Percentiles rank a stretch among this genome's conserved stretches.
Evolutionary conservation across 345 rosid genomes (phyloP).

Genomic region (Euphorbia lathyris): DNA sequence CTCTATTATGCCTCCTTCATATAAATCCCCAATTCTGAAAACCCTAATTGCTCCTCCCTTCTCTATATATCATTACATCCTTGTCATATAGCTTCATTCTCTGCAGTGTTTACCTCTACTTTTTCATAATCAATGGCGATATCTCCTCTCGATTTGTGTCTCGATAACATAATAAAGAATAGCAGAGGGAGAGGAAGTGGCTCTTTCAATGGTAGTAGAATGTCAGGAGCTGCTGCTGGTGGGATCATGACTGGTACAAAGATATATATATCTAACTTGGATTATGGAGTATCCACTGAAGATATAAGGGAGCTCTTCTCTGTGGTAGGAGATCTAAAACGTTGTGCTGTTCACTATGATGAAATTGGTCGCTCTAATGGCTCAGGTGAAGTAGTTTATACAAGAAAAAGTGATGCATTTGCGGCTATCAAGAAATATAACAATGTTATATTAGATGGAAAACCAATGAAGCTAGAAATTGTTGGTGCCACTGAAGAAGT

Average conservation of each 20-base stretch:
- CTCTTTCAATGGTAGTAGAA: too few species aligned
- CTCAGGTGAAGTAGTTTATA: constrained; percentile 85
- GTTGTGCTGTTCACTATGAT: constrained; percentile 83
- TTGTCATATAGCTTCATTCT: too few species aligned
- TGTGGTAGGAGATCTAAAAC: constrained; percentile 83
- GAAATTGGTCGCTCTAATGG: constrained; percentile 71
- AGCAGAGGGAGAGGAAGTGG: too few species aligned
- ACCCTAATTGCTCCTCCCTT: too few species aligned
- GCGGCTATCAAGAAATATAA: constrained; percentile 81
- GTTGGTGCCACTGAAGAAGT: constrained; percentile 46
- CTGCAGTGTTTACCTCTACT: too few species aligned
- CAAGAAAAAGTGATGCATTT: constrained; percentile 85
- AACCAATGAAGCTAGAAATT: constrained; percentile 84
- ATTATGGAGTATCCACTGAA: constrained; percentile 76
- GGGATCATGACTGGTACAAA: constrained; percentile 78
- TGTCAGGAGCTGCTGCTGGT: too few species aligned
- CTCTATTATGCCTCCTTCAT: too few species aligned
- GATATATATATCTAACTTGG: constrained; percentile 82
- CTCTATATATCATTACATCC: too few species aligned
- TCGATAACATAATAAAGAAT: too few species aligned
- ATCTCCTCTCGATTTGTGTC: too few species aligned
- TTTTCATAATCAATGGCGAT: too few species aligned
- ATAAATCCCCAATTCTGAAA: too few species aligned
- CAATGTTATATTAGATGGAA: constrained; percentile 84
- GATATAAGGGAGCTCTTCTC: constrained; percentile 96